Base-by-base conservation (phyloP, 148 eudicot species). In the Camellia granthamiana region DNA sequence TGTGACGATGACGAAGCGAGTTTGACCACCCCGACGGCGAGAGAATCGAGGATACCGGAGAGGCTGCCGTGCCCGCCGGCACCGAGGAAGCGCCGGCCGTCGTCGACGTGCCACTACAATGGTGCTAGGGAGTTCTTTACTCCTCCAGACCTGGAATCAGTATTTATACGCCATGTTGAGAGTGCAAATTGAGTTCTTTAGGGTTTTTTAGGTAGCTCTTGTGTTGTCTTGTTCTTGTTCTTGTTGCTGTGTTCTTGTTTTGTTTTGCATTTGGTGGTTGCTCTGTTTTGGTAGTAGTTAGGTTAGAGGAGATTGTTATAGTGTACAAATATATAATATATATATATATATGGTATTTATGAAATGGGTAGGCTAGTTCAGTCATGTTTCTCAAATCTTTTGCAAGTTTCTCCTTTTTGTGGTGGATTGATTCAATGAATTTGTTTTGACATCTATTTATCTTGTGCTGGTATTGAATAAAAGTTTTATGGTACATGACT, bases 101-200 rank as follows among this genome's bases (percentile, higher is more conserved):
- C 66, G 6, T 60, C 82, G 0, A 81, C 83, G 13, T 83, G 88
- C 52, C 81, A 84, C 66, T 80, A 74, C 51, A 74, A 56, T 54
- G 84, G 89, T 3, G 83, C 41, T 18, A 75, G 82, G 75, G 91
- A 86, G 87, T 89, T 85, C 78, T 91, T 91, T 14, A 86, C 62
- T 80, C 86, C 90, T 6, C 92, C 94, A 18, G 92, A 89, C 78
- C 83, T 91, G 86, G 94, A 89, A 74, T 82, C 88, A 2, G 87
- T 91, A 6, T 91, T 91, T 64, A 86, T 80, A 7, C 87, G 86
- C 69, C 87, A 73, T 66, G 84, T 82, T 14, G 82, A 81, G 79
- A 86, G 83, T 51, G 91, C 82, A 56, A 84, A 80, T 38, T 85
- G 74, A 82, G 72, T 43, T 3, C 16, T 69, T 68, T 6, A 15